These are phyloP conservation scores for Phalaenopsis aphrodite DNA, from an alignment of 106 monocot genomes.

Conservation along the genomic window DNA sequence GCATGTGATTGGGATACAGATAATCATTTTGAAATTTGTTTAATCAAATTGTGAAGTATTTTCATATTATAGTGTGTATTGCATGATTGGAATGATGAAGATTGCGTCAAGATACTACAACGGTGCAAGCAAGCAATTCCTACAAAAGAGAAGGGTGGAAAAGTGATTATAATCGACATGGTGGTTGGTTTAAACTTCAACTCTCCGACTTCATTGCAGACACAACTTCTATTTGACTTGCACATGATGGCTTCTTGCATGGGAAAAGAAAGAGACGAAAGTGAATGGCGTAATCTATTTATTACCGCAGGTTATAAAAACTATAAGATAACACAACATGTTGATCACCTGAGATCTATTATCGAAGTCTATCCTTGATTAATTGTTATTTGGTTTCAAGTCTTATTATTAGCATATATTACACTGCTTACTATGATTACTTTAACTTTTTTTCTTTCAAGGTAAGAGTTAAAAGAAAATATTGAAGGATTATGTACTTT, in stretches of 20 bases:
- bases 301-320: conserved; percentile 6
- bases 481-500: too few relatives aligned
- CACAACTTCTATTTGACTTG: background rate
- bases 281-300: conserved; percentile 17
- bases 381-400: too few relatives aligned
- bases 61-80: conserved; percentile 10
- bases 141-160: conserved; percentile 6
- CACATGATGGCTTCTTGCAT: conserved; percentile 13
- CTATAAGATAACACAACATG: conserved; percentile 5
- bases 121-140: conserved; percentile 16
- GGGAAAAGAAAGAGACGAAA: conserved; percentile 19
- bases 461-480: too few relatives aligned
- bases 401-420: too few relatives aligned
- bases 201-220: background rate
- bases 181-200: background rate
- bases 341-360: conserved; percentile 11
- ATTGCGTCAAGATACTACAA: conserved; percentile 12
- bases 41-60: background rate
- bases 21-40: too few relatives aligned
- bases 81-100: conserved; percentile 19
- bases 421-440: too few relatives aligned
- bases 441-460: too few relatives aligned
- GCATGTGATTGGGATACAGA: too few relatives aligned
- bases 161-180: conserved; percentile 18
- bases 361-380: conserved; percentile 16